Base-by-base conservation (phyloP, 2,329 filamentous ascomycete genomes). In the Trichophyton verrucosum region DNA sequence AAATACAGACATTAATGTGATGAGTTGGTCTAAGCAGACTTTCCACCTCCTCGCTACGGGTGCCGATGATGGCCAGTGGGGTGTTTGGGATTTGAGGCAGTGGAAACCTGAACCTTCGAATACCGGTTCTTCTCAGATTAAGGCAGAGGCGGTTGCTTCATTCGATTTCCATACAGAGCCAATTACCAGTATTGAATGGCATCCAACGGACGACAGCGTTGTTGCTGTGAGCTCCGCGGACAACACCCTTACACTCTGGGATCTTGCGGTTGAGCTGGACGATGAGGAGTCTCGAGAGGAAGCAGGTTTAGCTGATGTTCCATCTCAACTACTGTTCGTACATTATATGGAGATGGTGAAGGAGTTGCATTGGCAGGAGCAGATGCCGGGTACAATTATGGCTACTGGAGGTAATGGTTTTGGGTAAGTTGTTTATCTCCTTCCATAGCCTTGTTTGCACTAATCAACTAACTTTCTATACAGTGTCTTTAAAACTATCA, bases 161-260 rank as follows among this genome's bases (percentile, higher is more conserved):
- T 99, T 97, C 77, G 82, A 85, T 70, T 97, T 96, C 80, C 91
- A 99, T 81, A 92, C 90, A 75, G 90, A 96, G 75, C 94, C 96
- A 68, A 90, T 99, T 68, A 99, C 94, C 5, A 90, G 87, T 67
- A 83, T 99, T 44, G 91, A 97, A 77, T 99, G 94, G 92, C 92
- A 97, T 74, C 92, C 94, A 1, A 92, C 89, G 0, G 94, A 99
- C 70, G 92, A 99, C 79, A 95, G 88, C 72, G 95, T 97, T 69
- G 85, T 99, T 15, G 88, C 90, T 2, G 91, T 97, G 47, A 92
- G 89, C 22, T 89, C 90, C 0, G 94, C 87, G 51, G 94, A 99
- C 74, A 92, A 91, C 76, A 97, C 92, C 0, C 84, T 97, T 36
- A 96, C 94, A 1, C 77, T 97, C 36, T 97, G 94, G 94, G 94